Percentiles rank a stretch among this genome's conserved stretches.
Evolutionary conservation across 2,329 filamentous ascomycete genomes (phyloP).

Genomic region (Aspergillus vadensis): DNA sequence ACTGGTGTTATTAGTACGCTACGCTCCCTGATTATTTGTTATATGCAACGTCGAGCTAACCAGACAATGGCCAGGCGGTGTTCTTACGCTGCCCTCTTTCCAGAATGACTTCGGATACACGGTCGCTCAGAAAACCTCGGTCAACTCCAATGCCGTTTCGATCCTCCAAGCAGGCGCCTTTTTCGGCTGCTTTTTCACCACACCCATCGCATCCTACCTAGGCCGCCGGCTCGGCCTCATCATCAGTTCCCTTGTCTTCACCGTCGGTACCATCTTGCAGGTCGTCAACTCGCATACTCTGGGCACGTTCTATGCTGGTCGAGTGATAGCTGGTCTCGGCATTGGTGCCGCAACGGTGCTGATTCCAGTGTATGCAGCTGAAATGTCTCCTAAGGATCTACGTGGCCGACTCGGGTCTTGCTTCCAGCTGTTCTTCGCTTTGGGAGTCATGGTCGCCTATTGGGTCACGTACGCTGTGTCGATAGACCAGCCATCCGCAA

Average conservation of each 20-base stretch:
- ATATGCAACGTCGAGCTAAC: neutral
- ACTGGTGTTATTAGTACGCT: conserved; percentile 39
- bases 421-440: conserved; percentile 43
- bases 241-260: conserved; percentile 45
- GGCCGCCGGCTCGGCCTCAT: conserved; percentile 51
- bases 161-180: conserved; percentile 56
- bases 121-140: conserved; percentile 41
- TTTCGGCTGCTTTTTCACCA: conserved; percentile 53
- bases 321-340: conserved; percentile 51
- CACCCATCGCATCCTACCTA: conserved; percentile 47
- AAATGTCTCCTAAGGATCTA: conserved; percentile 46
- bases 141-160: conserved; percentile 52
- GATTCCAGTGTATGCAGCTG: conserved; percentile 46
- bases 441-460: conserved; percentile 44
- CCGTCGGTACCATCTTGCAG: conserved; percentile 46
- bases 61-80: conserved; percentile 38
- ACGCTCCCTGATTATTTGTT: neutral
- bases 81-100: conserved; percentile 49
- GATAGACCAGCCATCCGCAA: conserved; percentile 40
- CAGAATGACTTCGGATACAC: conserved; percentile 42
- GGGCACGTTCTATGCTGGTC: conserved; percentile 48
- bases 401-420: conserved; percentile 43
- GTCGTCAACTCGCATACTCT: conserved; percentile 49
- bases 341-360: conserved; percentile 48
- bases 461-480: conserved; percentile 54